phyloP scores from a whole-genome alignment of 2,329 filamentous ascomycete genomes.

The Ascochyta pisi region DNA sequence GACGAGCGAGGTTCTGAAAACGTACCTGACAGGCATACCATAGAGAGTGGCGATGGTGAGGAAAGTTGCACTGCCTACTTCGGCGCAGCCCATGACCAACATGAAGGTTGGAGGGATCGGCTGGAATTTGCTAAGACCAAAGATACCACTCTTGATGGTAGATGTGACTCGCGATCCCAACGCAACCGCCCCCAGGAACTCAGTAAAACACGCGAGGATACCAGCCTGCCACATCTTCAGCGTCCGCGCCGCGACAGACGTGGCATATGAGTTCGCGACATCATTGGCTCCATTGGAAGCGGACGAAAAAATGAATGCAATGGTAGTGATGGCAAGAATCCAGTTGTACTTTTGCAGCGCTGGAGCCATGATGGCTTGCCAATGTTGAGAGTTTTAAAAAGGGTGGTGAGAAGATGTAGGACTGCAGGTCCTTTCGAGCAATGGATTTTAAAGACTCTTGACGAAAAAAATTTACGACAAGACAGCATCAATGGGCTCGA shows the following conservation, averaged over 20 bases:
- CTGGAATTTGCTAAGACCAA: conserved; percentile 58
- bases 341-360: conserved; percentile 43
- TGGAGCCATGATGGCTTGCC: conserved; percentile 1
- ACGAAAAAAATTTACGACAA: not conserved
- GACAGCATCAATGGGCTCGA: not conserved
- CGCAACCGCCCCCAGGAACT: conserved; percentile 60
- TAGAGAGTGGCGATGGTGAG: conserved; percentile 61
- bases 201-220: conserved; percentile 57
- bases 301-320: conserved; percentile 48
- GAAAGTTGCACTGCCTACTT: conserved; percentile 61
- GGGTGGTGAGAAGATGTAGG: not conserved
- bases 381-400: not conserved
- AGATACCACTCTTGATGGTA: conserved; percentile 67
- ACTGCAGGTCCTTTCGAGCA: not conserved
- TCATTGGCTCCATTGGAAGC: conserved; percentile 56
- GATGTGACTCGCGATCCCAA: conserved; percentile 63
- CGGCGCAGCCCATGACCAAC: conserved; percentile 65
- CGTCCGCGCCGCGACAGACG: conserved; percentile 57
- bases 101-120: conserved; percentile 60
- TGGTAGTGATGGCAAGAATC: conserved; percentile 52
- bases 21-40: conserved; percentile 59
- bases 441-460: not conserved
- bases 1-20: no score
- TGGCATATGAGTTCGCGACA: conserved; percentile 63
- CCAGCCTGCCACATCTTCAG: conserved; percentile 62